Percentiles rank a stretch among this genome's conserved stretches.
Evolutionary conservation across 2,329 filamentous ascomycete species (phyloP).

Genomic region (Fusarium poae): DNA sequence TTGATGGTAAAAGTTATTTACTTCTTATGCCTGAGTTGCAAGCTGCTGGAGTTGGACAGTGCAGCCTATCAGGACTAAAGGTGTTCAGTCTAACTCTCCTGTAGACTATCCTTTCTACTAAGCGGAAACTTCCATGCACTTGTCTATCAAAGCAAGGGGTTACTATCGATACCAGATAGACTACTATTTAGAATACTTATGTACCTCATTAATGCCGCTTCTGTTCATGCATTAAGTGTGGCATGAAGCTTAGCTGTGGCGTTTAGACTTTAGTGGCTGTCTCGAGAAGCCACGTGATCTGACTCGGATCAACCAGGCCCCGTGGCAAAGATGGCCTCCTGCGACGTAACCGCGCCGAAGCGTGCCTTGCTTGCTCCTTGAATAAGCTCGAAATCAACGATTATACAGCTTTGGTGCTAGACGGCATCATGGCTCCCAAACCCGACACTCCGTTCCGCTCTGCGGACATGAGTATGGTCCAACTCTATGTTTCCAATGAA

Average conservation of each 20-base stretch:
- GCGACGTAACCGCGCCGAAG: slow-evolving; percentile 48
- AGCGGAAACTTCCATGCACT: slow-evolving; percentile 2
- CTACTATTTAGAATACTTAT: slow-evolving; percentile 2
- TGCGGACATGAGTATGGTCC: slow-evolving; percentile 99
- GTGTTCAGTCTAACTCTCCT: slow-evolving; percentile 3
- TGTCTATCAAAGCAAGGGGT: slow-evolving; percentile 1
- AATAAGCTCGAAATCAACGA: slow-evolving; percentile 51
- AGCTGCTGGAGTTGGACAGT: not conserved
- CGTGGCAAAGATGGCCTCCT: slow-evolving; percentile 40
- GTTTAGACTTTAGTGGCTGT: not conserved
- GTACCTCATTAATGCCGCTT: not conserved
- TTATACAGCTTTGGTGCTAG: slow-evolving; percentile 51
- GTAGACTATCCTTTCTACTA: slow-evolving; percentile 12
- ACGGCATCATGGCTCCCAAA: slow-evolving; percentile 69
- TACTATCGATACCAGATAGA: slow-evolving; percentile 29
- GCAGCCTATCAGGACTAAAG: slow-evolving; percentile 22
- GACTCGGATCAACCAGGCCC: slow-evolving; percentile 46
- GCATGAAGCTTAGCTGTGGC: slow-evolving; percentile 17
- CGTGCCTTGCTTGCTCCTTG: slow-evolving; percentile 48
- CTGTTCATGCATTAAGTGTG: slow-evolving; percentile 1
- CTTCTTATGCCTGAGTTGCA: not conserved
- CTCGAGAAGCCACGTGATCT: slow-evolving; percentile 43
- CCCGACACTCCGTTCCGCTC: slow-evolving; percentile 99
- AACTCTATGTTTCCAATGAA: slow-evolving; percentile 99
- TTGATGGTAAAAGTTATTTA: not conserved